Evolutionary conservation across 2,329 filamentous ascomycete species (phyloP).

Genomic region (Pestalotiopsis sp.): DNA sequence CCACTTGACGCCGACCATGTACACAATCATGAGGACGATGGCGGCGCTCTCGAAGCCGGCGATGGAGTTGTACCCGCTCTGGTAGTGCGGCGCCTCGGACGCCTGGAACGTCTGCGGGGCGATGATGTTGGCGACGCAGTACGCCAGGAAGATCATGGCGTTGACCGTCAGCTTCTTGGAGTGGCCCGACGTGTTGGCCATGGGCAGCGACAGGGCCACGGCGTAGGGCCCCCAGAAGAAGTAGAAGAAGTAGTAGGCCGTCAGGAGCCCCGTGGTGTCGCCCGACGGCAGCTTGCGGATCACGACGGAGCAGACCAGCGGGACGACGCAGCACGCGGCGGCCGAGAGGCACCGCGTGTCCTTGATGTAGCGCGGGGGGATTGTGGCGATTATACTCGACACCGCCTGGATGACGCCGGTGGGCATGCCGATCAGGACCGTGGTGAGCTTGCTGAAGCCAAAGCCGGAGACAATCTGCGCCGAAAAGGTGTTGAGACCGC

Average conservation of each 20-base stretch:
- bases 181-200: conserved; percentile 35
- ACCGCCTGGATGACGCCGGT: not conserved
- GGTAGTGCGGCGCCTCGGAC: conserved; percentile 25
- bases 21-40: not conserved
- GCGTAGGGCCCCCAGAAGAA: not conserved
- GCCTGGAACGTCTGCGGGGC: conserved; percentile 40
- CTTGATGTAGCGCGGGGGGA: not conserved
- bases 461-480: not conserved
- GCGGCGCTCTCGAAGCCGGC: not conserved
- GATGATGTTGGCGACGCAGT: conserved; percentile 42
- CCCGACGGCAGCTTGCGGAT: not conserved
- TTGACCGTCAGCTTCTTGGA: conserved; percentile 37
- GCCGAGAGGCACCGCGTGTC: not conserved
- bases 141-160: conserved; percentile 34
- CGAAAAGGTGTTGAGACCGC: not conserved
- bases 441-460: not conserved
- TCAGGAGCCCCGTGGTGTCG: not conserved
- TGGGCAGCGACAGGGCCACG: conserved; percentile 19
- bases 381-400: not conserved
- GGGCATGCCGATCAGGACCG: not conserved
- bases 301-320: not conserved
- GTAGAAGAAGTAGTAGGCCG: conserved; percentile 1
- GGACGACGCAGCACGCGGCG: not conserved
- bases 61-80: not conserved
- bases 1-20: not conserved